phyloP scores from a whole-genome alignment of 2,329 filamentous ascomycete species.

The Fusarium poae region DNA sequence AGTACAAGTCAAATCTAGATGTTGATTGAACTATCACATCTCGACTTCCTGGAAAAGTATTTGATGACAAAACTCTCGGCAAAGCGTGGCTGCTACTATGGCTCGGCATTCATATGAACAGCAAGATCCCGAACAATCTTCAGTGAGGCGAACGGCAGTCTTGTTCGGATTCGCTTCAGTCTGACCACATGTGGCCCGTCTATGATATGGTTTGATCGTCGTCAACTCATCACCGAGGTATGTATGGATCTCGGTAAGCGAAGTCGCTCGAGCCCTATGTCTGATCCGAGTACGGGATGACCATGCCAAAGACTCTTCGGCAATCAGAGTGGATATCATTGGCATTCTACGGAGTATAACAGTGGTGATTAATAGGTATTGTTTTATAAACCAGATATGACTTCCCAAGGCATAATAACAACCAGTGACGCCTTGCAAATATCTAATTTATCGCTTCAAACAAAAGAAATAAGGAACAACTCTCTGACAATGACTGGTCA shows the following conservation, averaged over 20 bases:
- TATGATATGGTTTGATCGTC: background rate
- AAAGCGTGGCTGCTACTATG: constrained; percentile 1
- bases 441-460: constrained; percentile 1
- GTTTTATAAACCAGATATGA: background rate
- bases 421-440: constrained; percentile 17
- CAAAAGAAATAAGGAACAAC: background rate
- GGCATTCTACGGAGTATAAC: constrained; percentile 6
- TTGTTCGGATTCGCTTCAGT: background rate
- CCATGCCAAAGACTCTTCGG: background rate
- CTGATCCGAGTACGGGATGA: constrained; percentile 5
- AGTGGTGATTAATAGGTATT: background rate
- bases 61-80: constrained; percentile 2
- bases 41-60: constrained; percentile 11
- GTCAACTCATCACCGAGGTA: too few species aligned
- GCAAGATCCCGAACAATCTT: background rate
- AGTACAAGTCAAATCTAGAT: background rate
- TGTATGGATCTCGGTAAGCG: background rate
- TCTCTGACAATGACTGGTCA: background rate
- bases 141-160: background rate
- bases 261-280: background rate
- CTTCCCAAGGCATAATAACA: background rate
- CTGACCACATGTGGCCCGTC: background rate
- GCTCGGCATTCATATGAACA: constrained; percentile 5
- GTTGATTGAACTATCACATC: constrained; percentile 4
- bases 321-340: background rate